A percentile compares a stretch with the other conserved stretches of the same genome.
phyloP scores from a whole-genome alignment of 768 basidiomycete species.

The Mycena vulgaris region DNA sequence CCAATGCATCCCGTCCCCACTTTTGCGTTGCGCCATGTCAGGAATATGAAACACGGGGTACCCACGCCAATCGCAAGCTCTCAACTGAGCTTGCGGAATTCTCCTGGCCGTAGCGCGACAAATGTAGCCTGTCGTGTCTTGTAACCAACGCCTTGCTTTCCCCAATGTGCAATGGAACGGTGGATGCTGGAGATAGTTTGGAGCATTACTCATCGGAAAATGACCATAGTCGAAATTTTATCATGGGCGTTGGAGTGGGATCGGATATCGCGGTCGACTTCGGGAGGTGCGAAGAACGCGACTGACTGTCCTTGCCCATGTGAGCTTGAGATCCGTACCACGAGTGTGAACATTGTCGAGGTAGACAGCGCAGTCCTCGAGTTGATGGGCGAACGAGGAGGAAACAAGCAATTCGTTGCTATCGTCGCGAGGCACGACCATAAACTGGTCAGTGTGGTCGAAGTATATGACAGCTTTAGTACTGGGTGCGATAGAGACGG shows the following conservation, averaged over 20 bases:
- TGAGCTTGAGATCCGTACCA: slow-evolving; percentile 69
- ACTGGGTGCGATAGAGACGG: no score
- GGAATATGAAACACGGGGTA: slow-evolving; percentile 32
- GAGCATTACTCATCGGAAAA: slow-evolving; percentile 61
- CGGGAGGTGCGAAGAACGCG: slow-evolving; percentile 62
- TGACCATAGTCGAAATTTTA: slow-evolving; percentile 46
- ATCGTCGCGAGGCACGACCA: slow-evolving; percentile 55
- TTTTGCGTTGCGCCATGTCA: slow-evolving; percentile 44
- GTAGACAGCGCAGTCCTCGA: slow-evolving; percentile 60
- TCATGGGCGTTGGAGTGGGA: slow-evolving; percentile 25
- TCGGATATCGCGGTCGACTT: slow-evolving; percentile 54
- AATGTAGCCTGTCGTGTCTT: slow-evolving; percentile 4
- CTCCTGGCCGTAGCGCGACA: neutral
- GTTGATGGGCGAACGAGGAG: slow-evolving; percentile 53
- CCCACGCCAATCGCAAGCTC: neutral
- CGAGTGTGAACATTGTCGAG: slow-evolving; percentile 68
- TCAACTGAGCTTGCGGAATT: neutral
- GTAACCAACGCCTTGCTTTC: slow-evolving; percentile 14
- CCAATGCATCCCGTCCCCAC: no score
- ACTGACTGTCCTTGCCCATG: slow-evolving; percentile 63
- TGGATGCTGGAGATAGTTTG: slow-evolving; percentile 10
- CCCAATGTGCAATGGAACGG: slow-evolving; percentile 14
- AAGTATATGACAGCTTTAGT: slow-evolving; percentile 60
- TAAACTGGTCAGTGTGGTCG: slow-evolving; percentile 52
- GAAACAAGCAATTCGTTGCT: slow-evolving; percentile 51